Evolutionary conservation across 2,329 filamentous ascomycete species (phyloP).

Genomic region (Neofusicoccum sp.): DNA sequence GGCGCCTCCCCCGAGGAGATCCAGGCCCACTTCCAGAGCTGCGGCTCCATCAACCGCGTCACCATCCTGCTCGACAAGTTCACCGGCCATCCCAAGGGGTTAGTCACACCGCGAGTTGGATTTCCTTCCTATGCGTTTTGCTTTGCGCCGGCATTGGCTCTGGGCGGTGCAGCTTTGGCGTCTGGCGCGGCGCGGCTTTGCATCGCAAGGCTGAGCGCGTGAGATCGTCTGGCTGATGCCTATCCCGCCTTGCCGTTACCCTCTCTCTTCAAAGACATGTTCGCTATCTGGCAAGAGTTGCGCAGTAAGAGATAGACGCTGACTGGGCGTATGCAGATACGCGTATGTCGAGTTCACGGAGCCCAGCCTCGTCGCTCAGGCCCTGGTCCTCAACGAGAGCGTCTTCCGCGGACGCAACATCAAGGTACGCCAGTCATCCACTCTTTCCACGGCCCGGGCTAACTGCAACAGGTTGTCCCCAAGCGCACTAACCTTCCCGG

Average conservation of each 20-base stretch:
- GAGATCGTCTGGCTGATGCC: not conserved
- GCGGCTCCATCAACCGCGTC: slow-evolving; percentile 94
- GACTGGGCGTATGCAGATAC: slow-evolving; percentile 66
- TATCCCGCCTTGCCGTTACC: not conserved
- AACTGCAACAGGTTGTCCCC: slow-evolving; percentile 63
- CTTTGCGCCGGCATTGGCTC: not conserved
- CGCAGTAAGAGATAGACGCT: slow-evolving; percentile 54
- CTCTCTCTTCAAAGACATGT: slow-evolving; percentile 26
- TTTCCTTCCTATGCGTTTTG: slow-evolving; percentile 26
- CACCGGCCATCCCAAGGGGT: slow-evolving; percentile 99
- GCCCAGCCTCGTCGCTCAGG: slow-evolving; percentile 81
- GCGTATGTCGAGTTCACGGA: slow-evolving; percentile 98
- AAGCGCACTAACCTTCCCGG: slow-evolving; percentile 97
- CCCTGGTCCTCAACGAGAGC: slow-evolving; percentile 93
- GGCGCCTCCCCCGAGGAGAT: slow-evolving; percentile 96
- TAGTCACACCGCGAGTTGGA: slow-evolving; percentile 48
- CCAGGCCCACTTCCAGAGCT: slow-evolving; percentile 96
- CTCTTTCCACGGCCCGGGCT: not conserved
- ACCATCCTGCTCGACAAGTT: slow-evolving; percentile 98
- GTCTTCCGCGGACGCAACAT: slow-evolving; percentile 91
- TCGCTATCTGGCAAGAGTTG: slow-evolving; percentile 59
- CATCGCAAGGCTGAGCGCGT: not conserved
- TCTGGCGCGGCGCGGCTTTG: not conserved
- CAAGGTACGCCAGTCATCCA: slow-evolving; percentile 62
- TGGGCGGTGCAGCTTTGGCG: not conserved